A percentile compares a stretch with the other conserved stretches of the same genome.
Conservation (phyloP, 225 moss, liverwort and hornwort species). For the Lunularia cruciata region DNA sequence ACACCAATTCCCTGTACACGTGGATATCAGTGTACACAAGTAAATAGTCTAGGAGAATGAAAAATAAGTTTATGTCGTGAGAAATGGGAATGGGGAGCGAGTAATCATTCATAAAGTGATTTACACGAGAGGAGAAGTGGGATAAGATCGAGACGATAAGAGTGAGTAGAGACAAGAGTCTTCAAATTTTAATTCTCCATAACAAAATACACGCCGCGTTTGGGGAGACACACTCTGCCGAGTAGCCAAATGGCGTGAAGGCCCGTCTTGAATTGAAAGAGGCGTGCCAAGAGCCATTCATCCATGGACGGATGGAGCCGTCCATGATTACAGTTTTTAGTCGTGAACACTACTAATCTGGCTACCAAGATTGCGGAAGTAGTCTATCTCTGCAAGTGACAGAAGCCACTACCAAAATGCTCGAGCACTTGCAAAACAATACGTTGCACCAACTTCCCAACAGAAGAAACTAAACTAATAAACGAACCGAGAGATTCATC, state of each 20-base stretch:
- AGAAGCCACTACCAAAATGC: constrained; percentile 59
- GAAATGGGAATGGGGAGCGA: no score
- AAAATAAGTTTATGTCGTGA: no score
- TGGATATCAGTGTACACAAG: no score
- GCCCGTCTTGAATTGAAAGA: constrained; percentile 28
- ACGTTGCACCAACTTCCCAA: constrained; percentile 40
- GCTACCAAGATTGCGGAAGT: constrained; percentile 25
- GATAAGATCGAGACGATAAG: no score
- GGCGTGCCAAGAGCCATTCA: constrained; percentile 29
- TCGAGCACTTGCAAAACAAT: constrained; percentile 31
- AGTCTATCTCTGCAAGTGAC: constrained; percentile 27
- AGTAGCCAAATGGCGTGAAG: constrained; percentile 22
- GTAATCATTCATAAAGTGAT: no score
- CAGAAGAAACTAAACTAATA: constrained; percentile 23
- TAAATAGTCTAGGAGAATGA: no score
- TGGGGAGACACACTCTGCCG: constrained; percentile 23
- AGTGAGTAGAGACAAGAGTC: background rate
- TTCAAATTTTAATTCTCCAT: constrained; percentile 20
- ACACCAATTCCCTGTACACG: no score
- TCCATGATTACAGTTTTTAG: constrained; percentile 20
- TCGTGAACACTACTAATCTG: no score
- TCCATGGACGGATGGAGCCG: background rate
- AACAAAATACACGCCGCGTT: constrained; percentile 41
- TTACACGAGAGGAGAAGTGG: background rate
- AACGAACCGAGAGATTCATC: background rate